Evolutionary conservation across 23 red algal genomes (phyloP).

Genomic region (Agarophyton chilense): DNA sequence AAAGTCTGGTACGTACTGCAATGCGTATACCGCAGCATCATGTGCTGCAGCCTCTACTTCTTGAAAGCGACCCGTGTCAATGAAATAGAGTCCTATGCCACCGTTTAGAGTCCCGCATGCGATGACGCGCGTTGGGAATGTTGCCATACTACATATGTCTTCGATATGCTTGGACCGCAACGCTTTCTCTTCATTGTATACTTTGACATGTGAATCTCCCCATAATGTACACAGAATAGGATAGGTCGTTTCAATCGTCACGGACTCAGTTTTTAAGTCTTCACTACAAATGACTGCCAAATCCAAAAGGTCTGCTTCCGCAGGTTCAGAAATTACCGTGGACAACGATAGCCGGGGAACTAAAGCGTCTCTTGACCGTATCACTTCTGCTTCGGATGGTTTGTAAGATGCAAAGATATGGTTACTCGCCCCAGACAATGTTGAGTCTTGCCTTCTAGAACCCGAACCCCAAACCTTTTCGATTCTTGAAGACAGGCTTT

Average conservation of each 20-base stretch:
- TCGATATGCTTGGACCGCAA: constrained; percentile 51
- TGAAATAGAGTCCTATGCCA: constrained; percentile 45
- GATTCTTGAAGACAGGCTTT: neutral
- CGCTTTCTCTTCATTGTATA: constrained; percentile 25
- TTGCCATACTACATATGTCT: constrained; percentile 37
- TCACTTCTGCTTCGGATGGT: neutral
- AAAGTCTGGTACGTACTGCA: constrained; percentile 33
- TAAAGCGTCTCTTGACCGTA: neutral
- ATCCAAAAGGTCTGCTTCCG: neutral
- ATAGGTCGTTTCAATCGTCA: neutral
- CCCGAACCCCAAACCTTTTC: neutral
- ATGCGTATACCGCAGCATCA: constrained; percentile 49
- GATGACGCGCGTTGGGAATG: neutral
- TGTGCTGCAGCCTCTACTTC: constrained; percentile 34
- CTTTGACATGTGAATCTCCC: constrained; percentile 35
- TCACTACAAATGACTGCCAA: neutral
- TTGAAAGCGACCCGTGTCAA: constrained; percentile 48
- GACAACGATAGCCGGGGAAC: neutral
- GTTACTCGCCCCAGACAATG: neutral
- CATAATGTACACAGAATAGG: constrained; percentile 55
- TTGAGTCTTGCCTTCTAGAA: neutral
- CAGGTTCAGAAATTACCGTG: neutral
- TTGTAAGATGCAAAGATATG: constrained; percentile 5
- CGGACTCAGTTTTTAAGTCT: neutral
- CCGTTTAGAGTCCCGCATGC: constrained; percentile 51